Evolutionary conservation across 2,329 filamentous ascomycete genomes (phyloP).

Genomic region (Fusarium albosuccineum): DNA sequence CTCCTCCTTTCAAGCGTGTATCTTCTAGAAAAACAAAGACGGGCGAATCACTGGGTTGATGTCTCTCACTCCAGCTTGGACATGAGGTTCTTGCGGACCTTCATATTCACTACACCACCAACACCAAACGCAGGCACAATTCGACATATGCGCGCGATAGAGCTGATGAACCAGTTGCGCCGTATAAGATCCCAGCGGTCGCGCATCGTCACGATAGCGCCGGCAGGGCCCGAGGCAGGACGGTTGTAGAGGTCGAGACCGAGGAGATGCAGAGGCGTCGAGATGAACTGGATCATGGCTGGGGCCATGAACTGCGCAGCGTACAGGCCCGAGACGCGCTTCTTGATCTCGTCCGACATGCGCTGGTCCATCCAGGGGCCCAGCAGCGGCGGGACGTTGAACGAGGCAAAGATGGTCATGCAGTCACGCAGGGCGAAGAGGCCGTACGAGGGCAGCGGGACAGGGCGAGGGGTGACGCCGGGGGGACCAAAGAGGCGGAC

Average conservation of each 20-base stretch:
- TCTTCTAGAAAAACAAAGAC: too few species aligned
- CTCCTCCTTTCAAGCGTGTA: background rate
- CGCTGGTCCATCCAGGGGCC: constrained; percentile 74
- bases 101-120: constrained; percentile 86
- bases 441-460: constrained; percentile 78
- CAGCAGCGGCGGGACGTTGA: constrained; percentile 87
- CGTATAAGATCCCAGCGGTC: constrained; percentile 78
- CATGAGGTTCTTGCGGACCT: constrained; percentile 78
- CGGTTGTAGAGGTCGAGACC: constrained; percentile 91
- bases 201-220: constrained; percentile 54
- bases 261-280: constrained; percentile 86
- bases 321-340: constrained; percentile 64
- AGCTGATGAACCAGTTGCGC: constrained; percentile 81
- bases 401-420: constrained; percentile 90
- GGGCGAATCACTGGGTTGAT: background rate
- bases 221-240: constrained; percentile 52
- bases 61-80: constrained; percentile 60
- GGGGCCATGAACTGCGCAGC: constrained; percentile 85
- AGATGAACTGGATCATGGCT: constrained; percentile 81
- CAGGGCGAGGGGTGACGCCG: constrained; percentile 62
- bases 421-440: constrained; percentile 88
- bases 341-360: constrained; percentile 63
- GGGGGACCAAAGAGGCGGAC: constrained; percentile 83
- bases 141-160: constrained; percentile 80
- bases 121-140: constrained; percentile 92